Conservation (phyloP, 768 basidiomycete species). For the Floccularia luteovirens region DNA sequence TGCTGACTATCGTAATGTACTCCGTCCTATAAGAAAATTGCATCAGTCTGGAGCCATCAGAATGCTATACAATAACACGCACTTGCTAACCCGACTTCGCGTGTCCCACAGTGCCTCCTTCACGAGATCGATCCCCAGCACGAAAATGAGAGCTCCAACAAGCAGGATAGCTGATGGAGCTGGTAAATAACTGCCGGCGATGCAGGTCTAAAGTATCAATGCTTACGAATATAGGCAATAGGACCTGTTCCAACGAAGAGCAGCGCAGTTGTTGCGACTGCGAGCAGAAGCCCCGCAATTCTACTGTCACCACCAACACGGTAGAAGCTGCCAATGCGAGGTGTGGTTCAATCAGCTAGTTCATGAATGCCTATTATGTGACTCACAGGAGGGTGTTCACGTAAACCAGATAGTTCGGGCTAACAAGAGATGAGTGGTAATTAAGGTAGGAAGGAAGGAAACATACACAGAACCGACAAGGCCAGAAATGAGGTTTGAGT, state of each 20-base stretch:
- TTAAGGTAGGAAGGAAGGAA: constrained; percentile 2
- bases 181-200: not conserved
- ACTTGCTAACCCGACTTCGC: constrained; percentile 76
- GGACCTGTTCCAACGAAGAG: constrained; percentile 81
- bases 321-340: constrained; percentile 56
- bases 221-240: constrained; percentile 87
- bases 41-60: not conserved
- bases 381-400: constrained; percentile 74
- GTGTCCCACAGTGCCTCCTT: constrained; percentile 98
- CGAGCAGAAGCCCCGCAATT: constrained; percentile 80
- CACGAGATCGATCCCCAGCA: constrained; percentile 88
- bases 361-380: not conserved
- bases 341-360: not conserved
- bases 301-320: constrained; percentile 87
- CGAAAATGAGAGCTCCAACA: constrained; percentile 87
- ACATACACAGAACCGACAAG: constrained; percentile 73
- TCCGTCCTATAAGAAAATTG: constrained; percentile 46
- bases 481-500: constrained; percentile 83
- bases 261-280: constrained; percentile 60
- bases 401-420: constrained; percentile 83
- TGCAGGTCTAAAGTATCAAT: not conserved
- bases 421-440: constrained; percentile 12
- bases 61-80: constrained; percentile 11
- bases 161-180: constrained; percentile 76
- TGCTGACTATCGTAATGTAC: constrained; percentile 78